Percentiles rank a stretch among this genome's conserved stretches.
Conservation (phyloP, 2,329 filamentous ascomycete genomes). For the Epichloe sp. region DNA sequence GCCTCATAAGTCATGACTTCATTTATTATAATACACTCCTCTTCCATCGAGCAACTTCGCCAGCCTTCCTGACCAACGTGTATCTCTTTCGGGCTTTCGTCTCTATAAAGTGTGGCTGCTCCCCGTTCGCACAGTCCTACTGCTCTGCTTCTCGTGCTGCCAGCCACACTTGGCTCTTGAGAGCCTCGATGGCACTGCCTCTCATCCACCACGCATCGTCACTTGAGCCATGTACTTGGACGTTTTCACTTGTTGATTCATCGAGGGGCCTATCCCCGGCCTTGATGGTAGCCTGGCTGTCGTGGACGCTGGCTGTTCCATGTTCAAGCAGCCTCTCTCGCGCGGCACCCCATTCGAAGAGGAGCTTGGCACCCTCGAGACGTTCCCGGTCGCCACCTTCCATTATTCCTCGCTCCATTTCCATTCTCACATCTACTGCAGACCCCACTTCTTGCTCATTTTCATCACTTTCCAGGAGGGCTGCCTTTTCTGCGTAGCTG, state of each 20-base stretch:
- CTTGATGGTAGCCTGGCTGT: constrained; percentile 23
- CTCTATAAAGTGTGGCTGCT: not conserved
- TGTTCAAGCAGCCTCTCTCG: constrained; percentile 22
- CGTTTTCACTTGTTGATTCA: constrained; percentile 11
- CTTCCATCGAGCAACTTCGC: not conserved
- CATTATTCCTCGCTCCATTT: constrained; percentile 40
- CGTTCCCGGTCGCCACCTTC: constrained; percentile 26
- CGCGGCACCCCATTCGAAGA: constrained; percentile 44
- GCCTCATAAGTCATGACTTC: constrained; percentile 1
- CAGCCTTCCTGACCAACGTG: not conserved
- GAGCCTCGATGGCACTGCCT: constrained; percentile 38
- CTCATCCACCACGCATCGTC: constrained; percentile 39
- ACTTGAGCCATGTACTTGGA: constrained; percentile 8
- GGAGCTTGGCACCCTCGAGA: constrained; percentile 34
- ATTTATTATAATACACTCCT: not conserved
- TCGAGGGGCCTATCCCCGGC: constrained; percentile 13
- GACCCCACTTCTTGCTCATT: constrained; percentile 35
- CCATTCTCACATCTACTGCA: constrained; percentile 57
- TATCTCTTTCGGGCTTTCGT: not conserved
- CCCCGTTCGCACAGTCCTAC: constrained; percentile 5
- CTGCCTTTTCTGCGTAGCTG: constrained; percentile 53
- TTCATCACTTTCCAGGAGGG: constrained; percentile 41
- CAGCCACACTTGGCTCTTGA: constrained; percentile 44
- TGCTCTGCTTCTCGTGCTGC: constrained; percentile 25
- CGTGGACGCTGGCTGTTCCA: constrained; percentile 11